Evolutionary conservation across 192 early-diverging fungal genomes (phyloP).

Genomic region (Coemansia sp.): DNA sequence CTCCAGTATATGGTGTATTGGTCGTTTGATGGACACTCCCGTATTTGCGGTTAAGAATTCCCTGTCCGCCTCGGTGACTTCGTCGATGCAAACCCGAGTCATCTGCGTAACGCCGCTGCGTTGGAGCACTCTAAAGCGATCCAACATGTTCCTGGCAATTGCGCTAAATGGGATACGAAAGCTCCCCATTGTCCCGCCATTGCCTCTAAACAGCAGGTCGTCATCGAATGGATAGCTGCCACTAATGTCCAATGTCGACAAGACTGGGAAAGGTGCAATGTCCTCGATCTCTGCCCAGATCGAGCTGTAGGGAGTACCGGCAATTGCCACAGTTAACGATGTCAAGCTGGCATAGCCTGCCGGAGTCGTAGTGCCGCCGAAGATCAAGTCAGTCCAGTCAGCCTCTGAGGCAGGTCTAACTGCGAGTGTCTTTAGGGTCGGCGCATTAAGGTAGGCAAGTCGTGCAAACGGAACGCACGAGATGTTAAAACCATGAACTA

Average conservation of each 20-base stretch:
- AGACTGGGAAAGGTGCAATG: not conserved
- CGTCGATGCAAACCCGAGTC: not conserved
- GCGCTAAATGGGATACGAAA: not conserved
- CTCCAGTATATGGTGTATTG: not conserved
- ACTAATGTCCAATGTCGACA: not conserved
- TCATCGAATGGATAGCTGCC: not conserved
- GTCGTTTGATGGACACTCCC: not conserved
- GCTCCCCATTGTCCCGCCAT: not conserved
- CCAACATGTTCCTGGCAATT: not conserved
- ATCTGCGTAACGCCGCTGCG: not conserved
- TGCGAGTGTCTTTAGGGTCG: not conserved
- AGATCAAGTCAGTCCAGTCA: not conserved
- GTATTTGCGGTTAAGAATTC: not conserved
- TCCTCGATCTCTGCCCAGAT: not conserved
- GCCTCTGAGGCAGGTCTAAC: not conserved
- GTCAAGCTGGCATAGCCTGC: not conserved
- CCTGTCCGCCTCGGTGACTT: not conserved
- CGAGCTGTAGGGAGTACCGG: not conserved
- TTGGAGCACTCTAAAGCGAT: not conserved
- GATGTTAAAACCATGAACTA: not conserved
- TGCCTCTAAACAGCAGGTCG: constrained; percentile 1
- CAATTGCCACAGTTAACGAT: not conserved
- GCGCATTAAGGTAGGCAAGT: constrained; percentile 1
- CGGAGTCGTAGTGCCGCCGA: not conserved
- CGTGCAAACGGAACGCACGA: not conserved